Evolutionary conservation across 306 rosid genomes (phyloP), one percentile per base, ranked within the genome.

Genomic region (Canavalia ensiformis): DNA sequence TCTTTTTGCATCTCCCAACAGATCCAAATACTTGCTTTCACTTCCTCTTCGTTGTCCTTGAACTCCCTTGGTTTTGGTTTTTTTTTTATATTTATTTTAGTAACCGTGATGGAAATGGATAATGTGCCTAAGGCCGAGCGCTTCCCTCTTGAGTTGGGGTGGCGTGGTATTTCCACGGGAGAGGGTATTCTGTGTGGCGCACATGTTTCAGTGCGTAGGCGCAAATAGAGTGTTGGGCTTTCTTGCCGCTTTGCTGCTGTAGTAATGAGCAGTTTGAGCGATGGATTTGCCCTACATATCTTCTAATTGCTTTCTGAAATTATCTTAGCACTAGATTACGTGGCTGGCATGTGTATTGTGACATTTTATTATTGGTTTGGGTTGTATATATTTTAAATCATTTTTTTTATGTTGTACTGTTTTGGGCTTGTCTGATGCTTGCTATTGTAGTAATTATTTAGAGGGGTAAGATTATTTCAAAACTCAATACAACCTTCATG

Each of bases 101-200:
- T 3, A 58, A 33, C 28, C 0, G 35, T n/a, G 35, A 37, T 28
- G 12, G 4, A 29, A 7, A 8, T 45, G 34, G 4, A 42, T 30
- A 7, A 6, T 30, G 78, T 39, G 84, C 86, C 86, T 68, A 73
- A 86, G 88, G 84, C 83, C 83, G 86, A 85, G 88, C 83, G 83
- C 88, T 86, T 82, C 75, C 86, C 84, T 82, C 88, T 82, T 85
- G 68, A 85, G 81, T 68, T 37, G 83, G 78, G 88, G 86, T 77
- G 86, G 84, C 86, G 84, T 82, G 86, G 88, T 85, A 85, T 85
- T 72, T 82, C 84, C 86, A 85, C 84, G 77, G 10, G 80, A 59
- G 45, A 82, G 77, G 86, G 72, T 85, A 42, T 78, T 73, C 74
- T 62, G 10, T 81, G 88, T 85, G 86, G 88, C 83, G 67, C 86